Conservation (phyloP, 345 rosid genomes). For the Lenwebbia sp. region DNA sequence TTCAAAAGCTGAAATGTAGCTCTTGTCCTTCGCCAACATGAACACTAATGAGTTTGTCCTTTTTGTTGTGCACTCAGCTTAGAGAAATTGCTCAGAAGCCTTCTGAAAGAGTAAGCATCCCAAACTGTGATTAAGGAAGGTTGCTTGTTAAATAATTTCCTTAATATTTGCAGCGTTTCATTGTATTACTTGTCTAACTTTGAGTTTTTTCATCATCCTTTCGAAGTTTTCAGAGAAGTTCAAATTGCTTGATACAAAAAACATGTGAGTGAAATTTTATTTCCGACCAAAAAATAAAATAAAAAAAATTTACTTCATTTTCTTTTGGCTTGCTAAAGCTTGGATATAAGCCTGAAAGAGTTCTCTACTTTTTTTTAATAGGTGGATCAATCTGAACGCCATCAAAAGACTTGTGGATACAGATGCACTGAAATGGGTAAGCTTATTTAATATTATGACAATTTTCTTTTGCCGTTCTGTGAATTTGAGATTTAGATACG, state of each 20-base stretch:
- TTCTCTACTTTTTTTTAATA: conserved; percentile 6
- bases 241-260: conserved; percentile 38
- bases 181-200: conserved; percentile 1
- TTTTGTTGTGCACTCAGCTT: conserved; percentile 24
- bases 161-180: neutral
- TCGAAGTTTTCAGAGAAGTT: conserved; percentile 13
- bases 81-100: conserved; percentile 16
- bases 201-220: neutral
- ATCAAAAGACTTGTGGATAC: conserved; percentile 34
- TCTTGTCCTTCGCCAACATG: neutral
- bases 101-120: conserved; percentile 21
- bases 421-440: conserved; percentile 18
- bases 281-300: no score
- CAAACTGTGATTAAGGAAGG: neutral
- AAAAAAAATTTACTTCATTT: neutral
- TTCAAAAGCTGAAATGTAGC: neutral
- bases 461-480: neutral
- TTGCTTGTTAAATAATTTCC: neutral
- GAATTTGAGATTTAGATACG: neutral
- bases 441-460: neutral
- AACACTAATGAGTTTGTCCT: neutral
- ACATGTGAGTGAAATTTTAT: conserved; percentile 26
- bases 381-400: conserved; percentile 51
- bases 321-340: neutral
- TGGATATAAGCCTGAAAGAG: neutral